Evolutionary conservation across 345 rosid species (phyloP), one percentile per base, ranked within the genome.

Genomic region (Abelmoschus esculentus): DNA sequence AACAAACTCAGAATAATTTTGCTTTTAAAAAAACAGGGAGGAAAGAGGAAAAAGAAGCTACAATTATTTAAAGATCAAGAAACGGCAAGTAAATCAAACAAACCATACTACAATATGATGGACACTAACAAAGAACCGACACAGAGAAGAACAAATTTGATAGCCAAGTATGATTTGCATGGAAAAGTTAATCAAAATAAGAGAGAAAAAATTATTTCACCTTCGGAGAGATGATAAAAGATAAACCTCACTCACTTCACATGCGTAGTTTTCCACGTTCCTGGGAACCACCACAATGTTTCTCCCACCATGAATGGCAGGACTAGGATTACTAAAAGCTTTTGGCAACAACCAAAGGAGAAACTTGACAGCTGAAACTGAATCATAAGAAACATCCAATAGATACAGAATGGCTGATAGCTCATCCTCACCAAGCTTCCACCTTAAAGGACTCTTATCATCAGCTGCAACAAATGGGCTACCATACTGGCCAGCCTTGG

Each of bases 381-480:
- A 81, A 75, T 91, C 99, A 55, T 80, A 71, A 78, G 90, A 88
- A 58, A 82, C 74, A 84, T 95, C 99, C 86, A 95, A 74, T 73
- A 95, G 73, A 81, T 86, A 89, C 74, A 91, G 72, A 69, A 95
- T 70, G 57, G 86, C 70, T 72, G 93, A 88, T 61, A 95, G 80
- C 82, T 91, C 98, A 69, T 91, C 96, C 80, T 86, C 96, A 71
- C 93, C 89, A 72, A 95, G 87, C 83, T 86, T 95, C 99, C 99
- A 91, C 71, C 81, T 78, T 38, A 72, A 29, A 42, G 86, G 75
- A 72, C 72, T 80, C 76, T 82, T 84, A 69, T 85, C 96, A 78
- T 90, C 96, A 58, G 77, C 75, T 18, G 86, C 74, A 80, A 83
- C 78, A 73, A 78, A 86, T 76, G 83, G 65, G 81, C 89, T 81